These are phyloP conservation scores for Clonostachys byssicola DNA, from an alignment of 2,329 filamentous ascomycete species.

Conservation along the genomic window DNA sequence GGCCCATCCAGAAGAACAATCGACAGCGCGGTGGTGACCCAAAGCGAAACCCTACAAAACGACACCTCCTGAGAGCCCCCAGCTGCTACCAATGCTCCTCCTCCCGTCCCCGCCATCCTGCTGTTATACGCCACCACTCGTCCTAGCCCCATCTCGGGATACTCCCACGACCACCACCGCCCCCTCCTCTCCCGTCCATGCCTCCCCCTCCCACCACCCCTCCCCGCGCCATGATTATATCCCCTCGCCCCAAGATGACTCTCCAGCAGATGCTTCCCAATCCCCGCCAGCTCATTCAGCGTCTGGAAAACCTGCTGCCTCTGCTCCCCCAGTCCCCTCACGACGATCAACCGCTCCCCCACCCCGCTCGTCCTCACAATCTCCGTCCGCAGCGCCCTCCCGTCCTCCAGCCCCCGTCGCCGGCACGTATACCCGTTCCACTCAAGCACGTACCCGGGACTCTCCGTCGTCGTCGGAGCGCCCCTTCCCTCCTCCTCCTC, in stretches of 20 bases:
- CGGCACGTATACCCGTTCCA: constrained; percentile 3
- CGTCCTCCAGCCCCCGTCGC: constrained; percentile 4
- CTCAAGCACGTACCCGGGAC: constrained; percentile 9
- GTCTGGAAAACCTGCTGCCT: neutral
- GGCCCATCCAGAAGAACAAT: neutral
- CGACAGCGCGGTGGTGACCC: neutral
- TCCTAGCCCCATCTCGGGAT: constrained; percentile 1
- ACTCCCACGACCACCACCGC: constrained; percentile 7
- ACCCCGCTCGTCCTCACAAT: neutral
- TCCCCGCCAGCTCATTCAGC: constrained; percentile 1
- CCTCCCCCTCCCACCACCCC: neutral
- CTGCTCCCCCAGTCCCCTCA: neutral
- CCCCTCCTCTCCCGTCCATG: neutral
- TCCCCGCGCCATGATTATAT: constrained; percentile 1
- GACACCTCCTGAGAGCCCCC: neutral
- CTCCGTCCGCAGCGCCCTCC: constrained; percentile 7
- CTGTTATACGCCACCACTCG: neutral
- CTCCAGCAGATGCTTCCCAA: constrained; percentile 6
- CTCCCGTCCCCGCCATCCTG: too few relatives aligned
- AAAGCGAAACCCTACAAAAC: constrained; percentile 1
- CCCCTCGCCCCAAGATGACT: constrained; percentile 1
- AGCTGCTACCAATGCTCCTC: too few relatives aligned
- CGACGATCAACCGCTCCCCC: neutral
- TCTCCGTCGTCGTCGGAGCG: neutral
- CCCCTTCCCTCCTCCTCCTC: too few relatives aligned